Evolutionary conservation across 2,329 filamentous ascomycete species (phyloP).

Genomic region (Fusarium sp.): DNA sequence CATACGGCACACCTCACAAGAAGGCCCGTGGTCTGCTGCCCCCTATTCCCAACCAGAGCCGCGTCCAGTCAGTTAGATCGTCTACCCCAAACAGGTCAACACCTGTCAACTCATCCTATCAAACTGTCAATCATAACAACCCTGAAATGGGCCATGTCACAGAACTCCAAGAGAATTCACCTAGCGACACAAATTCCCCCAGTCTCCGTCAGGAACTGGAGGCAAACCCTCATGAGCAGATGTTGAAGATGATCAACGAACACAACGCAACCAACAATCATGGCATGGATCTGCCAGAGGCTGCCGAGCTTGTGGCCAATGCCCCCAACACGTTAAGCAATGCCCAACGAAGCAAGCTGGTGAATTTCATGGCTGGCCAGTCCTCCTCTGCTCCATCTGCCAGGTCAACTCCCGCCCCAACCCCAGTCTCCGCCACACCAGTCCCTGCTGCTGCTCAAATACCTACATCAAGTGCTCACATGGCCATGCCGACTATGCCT

Average conservation of each 20-base stretch:
- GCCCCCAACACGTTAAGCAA: constrained; percentile 63
- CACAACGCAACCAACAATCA: constrained; percentile 64
- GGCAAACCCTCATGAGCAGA: constrained; percentile 66
- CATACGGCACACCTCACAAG: constrained; percentile 57
- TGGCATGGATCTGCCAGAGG: constrained; percentile 63
- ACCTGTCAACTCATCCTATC: constrained; percentile 34
- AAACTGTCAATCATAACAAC: constrained; percentile 44
- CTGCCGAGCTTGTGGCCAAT: constrained; percentile 60
- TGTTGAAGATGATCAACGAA: constrained; percentile 73
- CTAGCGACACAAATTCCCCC: constrained; percentile 57
- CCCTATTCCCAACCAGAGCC: constrained; percentile 57
- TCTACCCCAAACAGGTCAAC: constrained; percentile 23
- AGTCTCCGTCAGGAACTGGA: constrained; percentile 66
- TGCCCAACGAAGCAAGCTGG: constrained; percentile 67
- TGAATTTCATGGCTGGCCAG: constrained; percentile 67
- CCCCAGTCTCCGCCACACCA: constrained; percentile 13
- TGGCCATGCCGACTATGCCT: constrained; percentile 33
- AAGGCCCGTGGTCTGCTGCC: constrained; percentile 64
- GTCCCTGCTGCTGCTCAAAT: constrained; percentile 5
- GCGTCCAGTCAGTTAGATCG: constrained; percentile 41
- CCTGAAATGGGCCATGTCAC: constrained; percentile 66
- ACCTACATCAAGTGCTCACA: constrained; percentile 17
- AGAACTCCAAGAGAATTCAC: constrained; percentile 65
- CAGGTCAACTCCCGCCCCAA: constrained; percentile 32
- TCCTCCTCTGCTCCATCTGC: constrained; percentile 40